These are phyloP conservation scores for Apiospora kogelbergensis DNA, from an alignment of 2,329 filamentous ascomycete species.

Conservation along the genomic window DNA sequence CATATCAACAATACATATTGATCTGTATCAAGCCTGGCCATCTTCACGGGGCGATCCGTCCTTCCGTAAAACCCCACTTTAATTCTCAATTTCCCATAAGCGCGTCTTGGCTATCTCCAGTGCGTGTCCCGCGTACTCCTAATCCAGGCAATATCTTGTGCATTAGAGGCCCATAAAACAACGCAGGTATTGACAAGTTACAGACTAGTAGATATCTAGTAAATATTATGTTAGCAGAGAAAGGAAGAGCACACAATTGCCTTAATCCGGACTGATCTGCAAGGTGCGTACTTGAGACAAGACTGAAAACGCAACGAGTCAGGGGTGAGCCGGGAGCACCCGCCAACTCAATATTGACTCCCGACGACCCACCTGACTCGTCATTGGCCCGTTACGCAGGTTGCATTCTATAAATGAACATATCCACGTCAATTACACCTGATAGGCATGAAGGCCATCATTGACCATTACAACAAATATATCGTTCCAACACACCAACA, in stretches of 20 bases:
- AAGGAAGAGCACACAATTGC: no score
- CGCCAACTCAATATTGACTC: not conserved
- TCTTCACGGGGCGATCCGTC: no score
- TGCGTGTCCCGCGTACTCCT: not conserved
- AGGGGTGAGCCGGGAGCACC: not conserved
- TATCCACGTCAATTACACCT: not conserved
- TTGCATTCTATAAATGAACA: not conserved
- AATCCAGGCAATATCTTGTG: not conserved
- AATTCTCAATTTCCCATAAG: no score
- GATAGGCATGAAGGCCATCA: not conserved
- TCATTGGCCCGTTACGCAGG: not conserved
- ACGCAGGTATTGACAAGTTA: not conserved
- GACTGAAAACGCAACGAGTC: not conserved
- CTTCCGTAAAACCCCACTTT: no score
- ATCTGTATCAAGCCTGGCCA: no score
- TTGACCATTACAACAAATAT: not conserved
- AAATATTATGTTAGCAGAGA: no score
- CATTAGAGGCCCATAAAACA: not conserved
- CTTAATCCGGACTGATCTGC: not conserved
- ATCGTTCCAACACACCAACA: not conserved
- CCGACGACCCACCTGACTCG: not conserved
- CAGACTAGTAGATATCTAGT: not conserved
- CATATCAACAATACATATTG: no score
- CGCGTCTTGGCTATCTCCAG: not conserved
- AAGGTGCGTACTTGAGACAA: not conserved